These are phyloP conservation scores for Arthromyces matolae DNA, from an alignment of 768 basidiomycete genomes.

Conservation along the genomic window DNA sequence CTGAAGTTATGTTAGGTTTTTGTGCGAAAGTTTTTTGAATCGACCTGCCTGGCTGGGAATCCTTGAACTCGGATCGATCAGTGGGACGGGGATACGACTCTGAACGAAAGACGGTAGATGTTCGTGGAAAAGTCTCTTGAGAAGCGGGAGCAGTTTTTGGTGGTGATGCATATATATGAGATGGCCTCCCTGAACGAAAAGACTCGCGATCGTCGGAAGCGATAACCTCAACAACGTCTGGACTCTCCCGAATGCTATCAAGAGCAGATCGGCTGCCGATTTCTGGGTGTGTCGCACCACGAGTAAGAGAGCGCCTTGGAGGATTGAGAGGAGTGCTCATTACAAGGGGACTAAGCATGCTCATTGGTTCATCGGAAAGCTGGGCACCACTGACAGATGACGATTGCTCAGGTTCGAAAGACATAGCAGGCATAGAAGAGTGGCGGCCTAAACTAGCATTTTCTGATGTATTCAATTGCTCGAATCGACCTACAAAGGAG, in stretches of 20 bases:
- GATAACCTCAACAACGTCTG: background rate
- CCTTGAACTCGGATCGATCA: background rate
- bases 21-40: slow-evolving; percentile 3
- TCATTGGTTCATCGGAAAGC: slow-evolving; percentile 43
- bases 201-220: background rate
- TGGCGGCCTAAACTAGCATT: slow-evolving; percentile 26
- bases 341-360: slow-evolving; percentile 44
- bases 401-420: slow-evolving; percentile 4
- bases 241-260: slow-evolving; percentile 36
- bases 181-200: background rate
- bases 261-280: slow-evolving; percentile 26
- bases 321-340: slow-evolving; percentile 25
- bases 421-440: slow-evolving; percentile 28
- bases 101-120: background rate
- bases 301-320: slow-evolving; percentile 20
- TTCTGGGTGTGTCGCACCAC: slow-evolving; percentile 33
- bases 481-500: slow-evolving; percentile 25
- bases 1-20: background rate
- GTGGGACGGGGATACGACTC: slow-evolving; percentile 8
- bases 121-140: slow-evolving; percentile 1
- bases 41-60: too few species aligned
- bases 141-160: slow-evolving; percentile 6
- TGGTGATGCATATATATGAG: background rate
- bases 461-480: slow-evolving; percentile 21
- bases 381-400: slow-evolving; percentile 23